phyloP scores from a whole-genome alignment of 305 asterid genomes.

The Stenogyne calaminthoides region DNA sequence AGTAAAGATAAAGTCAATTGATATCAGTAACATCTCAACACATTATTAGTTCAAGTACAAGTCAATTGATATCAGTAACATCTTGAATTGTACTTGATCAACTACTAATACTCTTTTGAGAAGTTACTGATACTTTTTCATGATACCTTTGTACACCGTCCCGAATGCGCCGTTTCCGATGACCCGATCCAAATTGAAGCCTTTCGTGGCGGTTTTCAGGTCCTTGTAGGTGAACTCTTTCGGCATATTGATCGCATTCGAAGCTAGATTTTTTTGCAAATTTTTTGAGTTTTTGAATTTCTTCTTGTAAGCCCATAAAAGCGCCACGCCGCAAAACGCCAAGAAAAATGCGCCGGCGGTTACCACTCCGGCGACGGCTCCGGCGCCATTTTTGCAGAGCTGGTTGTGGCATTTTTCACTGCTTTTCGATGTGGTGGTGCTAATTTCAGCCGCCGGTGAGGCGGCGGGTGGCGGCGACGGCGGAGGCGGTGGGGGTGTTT shows the following conservation, averaged over 20 bases:
- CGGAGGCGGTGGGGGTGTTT: constrained; percentile 46
- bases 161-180: constrained; percentile 94
- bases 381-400: constrained; percentile 61
- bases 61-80: no score
- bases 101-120: no score
- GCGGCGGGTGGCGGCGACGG: constrained; percentile 47
- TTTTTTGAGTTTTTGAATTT: constrained; percentile 50
- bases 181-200: constrained; percentile 52
- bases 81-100: no score
- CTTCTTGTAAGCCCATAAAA: constrained; percentile 67
- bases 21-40: no score
- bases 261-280: constrained; percentile 44
- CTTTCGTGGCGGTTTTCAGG: constrained; percentile 69
- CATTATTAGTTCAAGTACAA: no score
- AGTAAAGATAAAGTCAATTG: no score
- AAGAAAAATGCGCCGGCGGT: constrained; percentile 80
- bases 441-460: constrained; percentile 40
- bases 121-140: no score
- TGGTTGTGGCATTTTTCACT: constrained; percentile 58
- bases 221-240: constrained; percentile 84
- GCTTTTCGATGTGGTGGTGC: constrained; percentile 29
- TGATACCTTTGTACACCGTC: constrained; percentile 51
- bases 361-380: constrained; percentile 80
- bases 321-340: constrained; percentile 53
- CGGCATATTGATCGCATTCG: constrained; percentile 82